phyloP scores from a whole-genome alignment of 768 basidiomycete species.

The Suillus sp. region DNA sequence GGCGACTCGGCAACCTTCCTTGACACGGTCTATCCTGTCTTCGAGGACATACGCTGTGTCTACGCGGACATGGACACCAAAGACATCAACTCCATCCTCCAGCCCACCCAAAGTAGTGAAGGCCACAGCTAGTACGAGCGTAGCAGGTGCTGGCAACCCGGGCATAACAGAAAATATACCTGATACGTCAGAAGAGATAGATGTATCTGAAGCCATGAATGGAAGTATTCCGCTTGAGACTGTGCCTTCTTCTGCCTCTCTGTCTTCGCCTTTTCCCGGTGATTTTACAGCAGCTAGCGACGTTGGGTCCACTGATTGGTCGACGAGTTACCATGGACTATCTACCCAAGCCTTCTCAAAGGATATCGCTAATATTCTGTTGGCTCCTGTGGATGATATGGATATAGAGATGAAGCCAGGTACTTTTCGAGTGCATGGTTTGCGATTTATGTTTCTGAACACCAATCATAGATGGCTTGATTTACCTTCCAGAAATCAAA shows the following conservation, averaged over 20 bases:
- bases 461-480: conserved; percentile 68
- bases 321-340: conserved; percentile 82
- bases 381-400: conserved; percentile 70
- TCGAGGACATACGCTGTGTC: conserved; percentile 24
- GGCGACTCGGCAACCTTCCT: conserved; percentile 15
- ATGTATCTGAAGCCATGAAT: conserved; percentile 16
- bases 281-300: conserved; percentile 29
- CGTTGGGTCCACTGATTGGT: conserved; percentile 69
- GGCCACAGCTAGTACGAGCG: conserved; percentile 35
- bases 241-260: conserved; percentile 18
- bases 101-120: conserved; percentile 25
- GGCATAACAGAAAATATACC: conserved; percentile 25
- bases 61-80: conserved; percentile 30
- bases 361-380: conserved; percentile 70
- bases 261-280: conserved; percentile 27
- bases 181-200: conserved; percentile 24
- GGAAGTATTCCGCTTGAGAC: conserved; percentile 22
- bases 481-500: conserved; percentile 97
- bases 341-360: conserved; percentile 74
- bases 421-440: conserved; percentile 34
- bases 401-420: conserved; percentile 97
- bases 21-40: background rate
- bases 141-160: conserved; percentile 25
- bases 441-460: background rate
- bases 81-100: conserved; percentile 21